A percentile compares a stretch with the other conserved stretches of the same genome.
phyloP scores from a whole-genome alignment of 148 eudicot genomes.

The Diospyros lotus region DNA sequence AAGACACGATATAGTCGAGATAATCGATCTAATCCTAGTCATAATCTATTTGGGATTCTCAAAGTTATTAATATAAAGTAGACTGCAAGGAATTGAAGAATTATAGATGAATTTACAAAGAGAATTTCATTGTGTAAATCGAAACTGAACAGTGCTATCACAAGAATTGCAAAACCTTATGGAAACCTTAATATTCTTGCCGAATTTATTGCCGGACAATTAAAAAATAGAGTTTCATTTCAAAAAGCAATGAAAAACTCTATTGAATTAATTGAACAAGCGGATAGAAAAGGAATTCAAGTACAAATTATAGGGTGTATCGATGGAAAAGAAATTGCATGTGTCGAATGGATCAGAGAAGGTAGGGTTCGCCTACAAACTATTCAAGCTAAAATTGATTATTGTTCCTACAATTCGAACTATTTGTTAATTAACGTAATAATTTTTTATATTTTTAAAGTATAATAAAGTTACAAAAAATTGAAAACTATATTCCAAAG shows the following conservation, averaged over 20 bases:
- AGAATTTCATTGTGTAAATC: not conserved
- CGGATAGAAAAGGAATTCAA: not conserved
- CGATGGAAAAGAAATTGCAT: too few relatives aligned
- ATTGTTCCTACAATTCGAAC: too few relatives aligned
- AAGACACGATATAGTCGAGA: too few relatives aligned
- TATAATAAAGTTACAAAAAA: too few relatives aligned
- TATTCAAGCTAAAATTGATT: too few relatives aligned
- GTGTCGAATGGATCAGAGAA: too few relatives aligned
- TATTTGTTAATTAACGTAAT: not conserved
- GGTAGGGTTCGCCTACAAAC: too few relatives aligned
- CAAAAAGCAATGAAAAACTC: constrained; percentile 6
- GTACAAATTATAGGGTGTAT: not conserved
- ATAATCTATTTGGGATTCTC: not conserved
- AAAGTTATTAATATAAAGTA: not conserved
- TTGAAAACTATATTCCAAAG: too few relatives aligned
- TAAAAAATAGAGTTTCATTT: constrained; percentile 15
- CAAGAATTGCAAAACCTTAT: not conserved
- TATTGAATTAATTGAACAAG: constrained; percentile 12
- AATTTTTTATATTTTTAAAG: too few relatives aligned
- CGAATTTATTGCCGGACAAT: constrained; percentile 16
- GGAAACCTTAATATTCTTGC: constrained; percentile 11
- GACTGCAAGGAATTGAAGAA: not conserved
- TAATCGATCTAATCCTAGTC: not conserved
- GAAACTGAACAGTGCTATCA: too few relatives aligned
- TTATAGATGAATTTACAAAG: not conserved